phyloP scores from a whole-genome alignment of 768 basidiomycete genomes.

The Hypholoma fasciculare region DNA sequence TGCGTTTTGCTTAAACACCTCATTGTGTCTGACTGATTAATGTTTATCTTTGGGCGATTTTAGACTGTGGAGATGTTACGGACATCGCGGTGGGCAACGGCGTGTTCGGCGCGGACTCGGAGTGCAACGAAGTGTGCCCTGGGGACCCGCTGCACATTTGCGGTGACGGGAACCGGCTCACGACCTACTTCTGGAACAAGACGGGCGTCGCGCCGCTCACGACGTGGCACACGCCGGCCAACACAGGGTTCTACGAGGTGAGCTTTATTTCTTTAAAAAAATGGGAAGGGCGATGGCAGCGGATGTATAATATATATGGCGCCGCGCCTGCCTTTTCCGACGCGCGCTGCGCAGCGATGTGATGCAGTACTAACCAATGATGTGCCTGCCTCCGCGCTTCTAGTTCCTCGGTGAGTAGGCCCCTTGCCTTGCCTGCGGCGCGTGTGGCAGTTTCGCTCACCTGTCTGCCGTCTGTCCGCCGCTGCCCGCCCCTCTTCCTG shows the following conservation, averaged over 20 bases:
- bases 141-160: slow-evolving; percentile 73
- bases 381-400: not conserved
- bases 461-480: not conserved
- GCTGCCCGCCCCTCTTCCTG: not conserved
- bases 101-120: slow-evolving; percentile 38
- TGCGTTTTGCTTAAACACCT: slow-evolving; percentile 31
- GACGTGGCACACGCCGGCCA: slow-evolving; percentile 64
- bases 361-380: not conserved
- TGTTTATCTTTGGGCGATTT: not conserved
- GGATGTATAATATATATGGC: too few species aligned
- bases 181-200: slow-evolving; percentile 55
- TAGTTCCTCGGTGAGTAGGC: slow-evolving; percentile 47
- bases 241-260: slow-evolving; percentile 73
- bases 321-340: not conserved
- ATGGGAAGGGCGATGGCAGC: too few species aligned
- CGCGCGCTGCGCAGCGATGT: too few species aligned
- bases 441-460: slow-evolving; percentile 16
- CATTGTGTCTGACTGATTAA: not conserved
- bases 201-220: slow-evolving; percentile 33
- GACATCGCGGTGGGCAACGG: slow-evolving; percentile 47
- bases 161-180: slow-evolving; percentile 55
- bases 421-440: not conserved
- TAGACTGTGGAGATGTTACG: slow-evolving; percentile 70
- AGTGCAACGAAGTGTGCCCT: slow-evolving; percentile 57
- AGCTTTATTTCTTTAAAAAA: slow-evolving; percentile 18